These are phyloP conservation scores for Rhizopus delemar DNA, from an alignment of 371 early-diverging fungal species.

Conservation along the genomic window DNA sequence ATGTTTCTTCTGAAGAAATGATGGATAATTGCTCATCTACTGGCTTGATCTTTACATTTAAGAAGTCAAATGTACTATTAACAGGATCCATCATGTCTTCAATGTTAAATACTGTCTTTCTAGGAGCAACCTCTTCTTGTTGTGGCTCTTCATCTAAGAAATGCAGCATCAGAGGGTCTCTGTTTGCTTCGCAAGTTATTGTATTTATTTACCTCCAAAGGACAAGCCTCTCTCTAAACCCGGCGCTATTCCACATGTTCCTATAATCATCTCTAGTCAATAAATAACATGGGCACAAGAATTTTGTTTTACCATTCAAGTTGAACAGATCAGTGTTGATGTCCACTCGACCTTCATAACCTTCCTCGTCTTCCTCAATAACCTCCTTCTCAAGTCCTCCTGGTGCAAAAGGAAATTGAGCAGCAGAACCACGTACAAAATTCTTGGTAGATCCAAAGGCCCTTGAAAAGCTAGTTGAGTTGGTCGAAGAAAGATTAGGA, in stretches of 20 bases:
- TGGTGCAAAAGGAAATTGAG: slow-evolving; percentile 81
- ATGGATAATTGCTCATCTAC: slow-evolving; percentile 13
- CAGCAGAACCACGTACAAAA: slow-evolving; percentile 75
- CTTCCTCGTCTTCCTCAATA: slow-evolving; percentile 32
- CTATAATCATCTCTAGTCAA: no score
- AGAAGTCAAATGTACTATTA: slow-evolving; percentile 50
- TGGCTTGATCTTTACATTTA: slow-evolving; percentile 31
- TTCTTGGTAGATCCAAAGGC: slow-evolving; percentile 62
- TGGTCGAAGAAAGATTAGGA: slow-evolving; percentile 59
- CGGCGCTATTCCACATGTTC: slow-evolving; percentile 39
- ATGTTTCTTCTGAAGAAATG: slow-evolving; percentile 21
- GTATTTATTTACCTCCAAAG: slow-evolving; percentile 40
- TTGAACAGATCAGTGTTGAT: slow-evolving; percentile 35
- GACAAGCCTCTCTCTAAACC: slow-evolving; percentile 66
- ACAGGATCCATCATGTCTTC: slow-evolving; percentile 54
- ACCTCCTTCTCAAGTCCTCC: slow-evolving; percentile 62
- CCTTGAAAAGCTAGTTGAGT: slow-evolving; percentile 76
- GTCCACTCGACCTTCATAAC: slow-evolving; percentile 23
- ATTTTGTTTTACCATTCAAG: slow-evolving; percentile 30
- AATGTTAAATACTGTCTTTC: slow-evolving; percentile 52
- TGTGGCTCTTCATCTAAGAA: slow-evolving; percentile 5
- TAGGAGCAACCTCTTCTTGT: slow-evolving; percentile 5
- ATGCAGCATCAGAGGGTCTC: neutral
- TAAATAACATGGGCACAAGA: neutral
- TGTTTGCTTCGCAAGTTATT: neutral